Conservation (phyloP, 2,329 filamentous ascomycete species). For the Colletotrichum tabaci region DNA sequence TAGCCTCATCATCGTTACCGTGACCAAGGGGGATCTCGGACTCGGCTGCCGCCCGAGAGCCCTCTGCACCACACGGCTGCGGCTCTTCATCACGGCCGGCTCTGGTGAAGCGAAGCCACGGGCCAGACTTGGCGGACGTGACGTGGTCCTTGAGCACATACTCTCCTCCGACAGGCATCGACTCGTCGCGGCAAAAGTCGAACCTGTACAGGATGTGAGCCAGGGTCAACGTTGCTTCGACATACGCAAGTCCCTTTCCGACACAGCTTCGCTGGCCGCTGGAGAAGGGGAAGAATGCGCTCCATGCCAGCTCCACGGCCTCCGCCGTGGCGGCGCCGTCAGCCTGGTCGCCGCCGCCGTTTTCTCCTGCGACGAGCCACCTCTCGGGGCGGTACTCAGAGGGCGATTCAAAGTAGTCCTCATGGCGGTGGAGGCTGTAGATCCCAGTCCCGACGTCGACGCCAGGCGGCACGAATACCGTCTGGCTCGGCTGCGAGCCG, state of each 20-base stretch:
- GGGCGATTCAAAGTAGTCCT: slow-evolving; percentile 14
- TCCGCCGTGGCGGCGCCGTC: slow-evolving; percentile 45
- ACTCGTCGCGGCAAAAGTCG: slow-evolving; percentile 7
- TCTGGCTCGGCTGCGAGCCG: too few species aligned
- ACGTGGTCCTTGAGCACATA: slow-evolving; percentile 32
- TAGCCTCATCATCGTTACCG: too few species aligned
- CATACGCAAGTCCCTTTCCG: slow-evolving; percentile 25
- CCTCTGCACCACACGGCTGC: too few species aligned
- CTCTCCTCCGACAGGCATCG: slow-evolving; percentile 15
- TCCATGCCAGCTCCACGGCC: slow-evolving; percentile 70
- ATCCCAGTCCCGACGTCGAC: slow-evolving; percentile 43
- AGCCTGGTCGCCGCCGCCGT: slow-evolving; percentile 58
- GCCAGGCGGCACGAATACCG: slow-evolving; percentile 34
- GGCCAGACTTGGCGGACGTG: slow-evolving; percentile 26
- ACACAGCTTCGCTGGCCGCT: slow-evolving; percentile 31
- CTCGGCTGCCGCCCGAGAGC: too few species aligned
- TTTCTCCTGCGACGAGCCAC: slow-evolving; percentile 42
- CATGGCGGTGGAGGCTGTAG: slow-evolving; percentile 44
- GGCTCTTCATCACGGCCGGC: too few species aligned
- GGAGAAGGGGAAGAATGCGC: slow-evolving; percentile 43
- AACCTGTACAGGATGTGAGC: slow-evolving; percentile 26
- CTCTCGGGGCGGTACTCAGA: slow-evolving; percentile 27
- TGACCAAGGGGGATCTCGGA: too few species aligned
- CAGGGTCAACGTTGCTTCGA: slow-evolving; percentile 30
- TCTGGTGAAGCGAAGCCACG: slow-evolving; percentile 22